Evolutionary conservation across 305 asterid species (phyloP), one percentile per base, ranked within the genome.

Genomic region (Fraxinus sp.): DNA sequence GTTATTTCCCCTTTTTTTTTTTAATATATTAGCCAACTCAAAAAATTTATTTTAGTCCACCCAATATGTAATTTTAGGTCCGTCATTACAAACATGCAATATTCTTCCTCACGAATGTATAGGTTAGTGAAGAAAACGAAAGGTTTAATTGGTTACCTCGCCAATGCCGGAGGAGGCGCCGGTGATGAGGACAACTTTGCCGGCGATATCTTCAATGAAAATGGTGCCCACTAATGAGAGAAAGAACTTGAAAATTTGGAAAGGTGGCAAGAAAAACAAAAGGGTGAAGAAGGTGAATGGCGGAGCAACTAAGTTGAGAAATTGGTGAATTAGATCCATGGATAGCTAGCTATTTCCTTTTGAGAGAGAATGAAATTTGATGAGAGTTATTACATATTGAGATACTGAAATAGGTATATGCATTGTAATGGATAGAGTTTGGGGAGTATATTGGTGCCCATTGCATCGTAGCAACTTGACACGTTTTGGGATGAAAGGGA

Each of bases 161-260:
- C 99, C 99, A 44, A 94, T 92, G 86, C 98, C 96, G 64, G 99
- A 93, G 86, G 99, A 95, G 81, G 98, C 97, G 20, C 98, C 98
- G 79, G 97, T 94, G 87, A 95, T 92, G 83, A 94, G 3, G 66
- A 94, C 94, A 18, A 93, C 95, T 78, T 94, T 95, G 3, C 94
- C 94, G 87, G 92, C 84, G 75, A 95, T 82, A 55, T 94, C 97
- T 79, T 94, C 97, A 44, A 83, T 68, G 90, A 89, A 93, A 46
- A 93, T 55, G 76, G 97, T 62, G 39, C 90, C 86, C 46, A 92
- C 32, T 22, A 86, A 1, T 14, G 95, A 92, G 85, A 88, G 90
- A 71, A 91, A 86, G 78, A 82, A 84, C 88, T 89, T 92, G 90
- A 90, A 88, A 41, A 87, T 1, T 16, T 86, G 94, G 79, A 90